A percentile compares a stretch with the other conserved stretches of the same genome.
These are phyloP conservation scores for Excoecaria cochinchinensis DNA, from an alignment of 345 rosid species.

Conservation along the genomic window DNA sequence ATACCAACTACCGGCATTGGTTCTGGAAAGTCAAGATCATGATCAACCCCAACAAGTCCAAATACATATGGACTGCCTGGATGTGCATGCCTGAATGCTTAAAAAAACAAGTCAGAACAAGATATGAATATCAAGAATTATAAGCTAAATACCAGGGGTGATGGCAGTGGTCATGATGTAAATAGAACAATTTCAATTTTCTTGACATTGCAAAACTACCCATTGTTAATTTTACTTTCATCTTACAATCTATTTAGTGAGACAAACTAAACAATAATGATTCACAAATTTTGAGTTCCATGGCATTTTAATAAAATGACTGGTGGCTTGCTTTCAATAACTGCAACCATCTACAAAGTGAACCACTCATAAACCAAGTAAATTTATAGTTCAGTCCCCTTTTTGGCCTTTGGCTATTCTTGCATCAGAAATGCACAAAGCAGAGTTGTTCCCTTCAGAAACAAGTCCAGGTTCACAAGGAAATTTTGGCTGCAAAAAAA, in stretches of 20 bases:
- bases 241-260: neutral
- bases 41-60: constrained; percentile 96
- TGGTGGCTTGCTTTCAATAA: neutral
- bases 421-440: too few relatives aligned
- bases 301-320: neutral
- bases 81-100: constrained; percentile 87
- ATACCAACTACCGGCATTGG: constrained; percentile 97
- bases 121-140: constrained; percentile 11
- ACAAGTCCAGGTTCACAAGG: neutral
- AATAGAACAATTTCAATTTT: neutral
- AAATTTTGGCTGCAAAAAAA: neutral
- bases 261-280: neutral
- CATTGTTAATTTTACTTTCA: neutral
- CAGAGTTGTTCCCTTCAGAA: neutral
- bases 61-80: constrained; percentile 98
- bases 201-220: neutral
- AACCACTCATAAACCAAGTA: neutral
- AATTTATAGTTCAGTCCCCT: neutral
- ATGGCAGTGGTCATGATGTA: neutral
- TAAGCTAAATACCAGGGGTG: neutral
- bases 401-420: neutral
- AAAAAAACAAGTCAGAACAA: constrained; percentile 43
- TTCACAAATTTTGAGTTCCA: neutral
- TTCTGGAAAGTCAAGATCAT: constrained; percentile 97
- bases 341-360: neutral